Conservation (phyloP, 345 rosid genomes). For the Acer negundo region DNA sequence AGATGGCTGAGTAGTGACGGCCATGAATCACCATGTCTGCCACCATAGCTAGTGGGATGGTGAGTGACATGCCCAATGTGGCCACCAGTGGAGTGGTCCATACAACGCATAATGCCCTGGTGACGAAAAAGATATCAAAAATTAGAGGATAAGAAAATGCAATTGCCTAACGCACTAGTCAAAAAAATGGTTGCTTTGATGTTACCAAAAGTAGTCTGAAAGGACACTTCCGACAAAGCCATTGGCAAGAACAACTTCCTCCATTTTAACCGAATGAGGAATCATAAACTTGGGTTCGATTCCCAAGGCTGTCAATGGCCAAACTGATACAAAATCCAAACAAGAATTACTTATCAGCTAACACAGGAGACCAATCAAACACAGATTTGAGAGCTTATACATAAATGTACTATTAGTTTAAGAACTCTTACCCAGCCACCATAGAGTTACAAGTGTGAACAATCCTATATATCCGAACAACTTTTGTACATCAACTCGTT, state of each 20-base stretch:
- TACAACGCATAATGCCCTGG: constrained; percentile 78
- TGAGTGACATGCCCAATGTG: constrained; percentile 84
- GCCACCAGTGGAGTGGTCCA: constrained; percentile 91
- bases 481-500: constrained; percentile 91
- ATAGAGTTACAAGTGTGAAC: constrained; percentile 93
- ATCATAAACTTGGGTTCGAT: constrained; percentile 94
- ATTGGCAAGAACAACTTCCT: constrained; percentile 93
- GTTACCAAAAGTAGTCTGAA: constrained; percentile 92
- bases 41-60: constrained; percentile 84
- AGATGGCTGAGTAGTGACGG: constrained; percentile 76
- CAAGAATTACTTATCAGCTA: background rate
- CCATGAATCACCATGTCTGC: constrained; percentile 87
- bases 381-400: background rate
- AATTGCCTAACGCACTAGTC: background rate
- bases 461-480: constrained; percentile 95
- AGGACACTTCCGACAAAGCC: constrained; percentile 96
- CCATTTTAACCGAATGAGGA: constrained; percentile 89
- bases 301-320: constrained; percentile 95
- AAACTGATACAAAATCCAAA: constrained; percentile 54
- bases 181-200: constrained; percentile 1
- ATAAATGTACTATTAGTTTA: constrained; percentile 1
- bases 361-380: background rate
- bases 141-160: background rate
- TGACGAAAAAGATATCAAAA: background rate
- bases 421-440: constrained; percentile 93